These are phyloP conservation scores for Salix brachista DNA, from an alignment of 345 rosid genomes.

Conservation along the genomic window DNA sequence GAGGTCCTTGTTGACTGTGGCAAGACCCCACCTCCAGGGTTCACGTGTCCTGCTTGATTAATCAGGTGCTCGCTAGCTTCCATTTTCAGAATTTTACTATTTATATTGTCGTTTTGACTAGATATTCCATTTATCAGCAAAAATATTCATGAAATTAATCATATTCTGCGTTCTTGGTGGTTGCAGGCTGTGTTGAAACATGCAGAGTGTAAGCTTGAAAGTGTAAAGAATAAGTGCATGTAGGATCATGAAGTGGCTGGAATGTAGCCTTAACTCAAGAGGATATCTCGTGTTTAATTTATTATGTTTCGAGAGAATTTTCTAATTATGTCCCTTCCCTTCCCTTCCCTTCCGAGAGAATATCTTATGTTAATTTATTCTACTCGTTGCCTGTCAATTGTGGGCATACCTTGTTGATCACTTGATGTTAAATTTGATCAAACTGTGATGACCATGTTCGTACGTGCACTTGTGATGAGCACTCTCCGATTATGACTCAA, in stretches of 20 bases:
- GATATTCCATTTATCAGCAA: neutral
- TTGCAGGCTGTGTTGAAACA: neutral
- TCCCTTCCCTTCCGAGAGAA: neutral
- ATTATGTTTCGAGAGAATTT: neutral
- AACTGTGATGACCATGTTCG: no score
- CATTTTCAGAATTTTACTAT: neutral
- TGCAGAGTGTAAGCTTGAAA: neutral
- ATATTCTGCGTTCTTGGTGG: neutral
- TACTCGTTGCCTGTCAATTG: neutral
- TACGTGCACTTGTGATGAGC: no score
- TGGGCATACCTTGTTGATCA: neutral
- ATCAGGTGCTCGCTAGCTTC: neutral
- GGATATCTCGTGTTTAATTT: neutral
- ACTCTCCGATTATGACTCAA: no score
- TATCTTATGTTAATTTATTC: neutral
- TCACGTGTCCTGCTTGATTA: conserved; percentile 50
- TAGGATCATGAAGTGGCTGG: neutral
- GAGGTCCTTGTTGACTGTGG: conserved; percentile 79
- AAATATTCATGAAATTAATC: neutral
- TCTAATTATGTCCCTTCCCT: neutral
- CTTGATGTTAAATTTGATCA: no score
- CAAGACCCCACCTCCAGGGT: conserved; percentile 64
- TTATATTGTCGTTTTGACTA: neutral
- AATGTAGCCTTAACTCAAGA: neutral
- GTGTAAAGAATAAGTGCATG: neutral